Conservation (phyloP, 2,329 filamentous ascomycete species). For the Talaromyces sp. region DNA sequence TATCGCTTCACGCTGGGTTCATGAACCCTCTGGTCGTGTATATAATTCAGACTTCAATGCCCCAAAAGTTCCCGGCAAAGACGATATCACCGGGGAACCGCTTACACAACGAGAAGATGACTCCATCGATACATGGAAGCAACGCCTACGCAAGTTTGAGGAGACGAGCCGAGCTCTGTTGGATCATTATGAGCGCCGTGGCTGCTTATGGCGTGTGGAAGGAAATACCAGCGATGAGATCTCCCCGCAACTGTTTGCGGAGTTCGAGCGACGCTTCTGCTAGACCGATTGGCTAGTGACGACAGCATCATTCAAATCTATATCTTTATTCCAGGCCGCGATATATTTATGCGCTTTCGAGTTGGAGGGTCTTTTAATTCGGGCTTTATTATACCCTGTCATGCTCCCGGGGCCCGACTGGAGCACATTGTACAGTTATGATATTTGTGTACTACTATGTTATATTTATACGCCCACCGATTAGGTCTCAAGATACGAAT, state of each 20-base stretch:
- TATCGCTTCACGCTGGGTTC: conserved; percentile 90
- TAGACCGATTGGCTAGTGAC: conserved; percentile 12
- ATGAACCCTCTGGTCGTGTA: conserved; percentile 84
- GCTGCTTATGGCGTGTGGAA: conserved; percentile 82
- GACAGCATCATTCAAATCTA: conserved; percentile 13
- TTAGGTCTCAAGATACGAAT: neutral
- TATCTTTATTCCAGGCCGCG: conserved; percentile 1
- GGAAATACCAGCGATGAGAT: conserved; percentile 95
- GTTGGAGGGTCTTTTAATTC: conserved; percentile 4
- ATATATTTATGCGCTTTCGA: conserved; percentile 7
- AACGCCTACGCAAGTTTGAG: conserved; percentile 78
- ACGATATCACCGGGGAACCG: conserved; percentile 88
- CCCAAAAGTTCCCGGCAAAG: conserved; percentile 75
- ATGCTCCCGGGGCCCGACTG: conserved; percentile 8
- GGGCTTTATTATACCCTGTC: conserved; percentile 23
- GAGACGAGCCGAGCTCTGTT: conserved; percentile 83
- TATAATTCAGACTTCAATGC: conserved; percentile 95
- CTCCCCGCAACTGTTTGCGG: conserved; percentile 79
- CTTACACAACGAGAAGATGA: conserved; percentile 85
- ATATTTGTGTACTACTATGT: conserved; percentile 25
- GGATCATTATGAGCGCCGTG: conserved; percentile 83
- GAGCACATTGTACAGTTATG: conserved; percentile 17
- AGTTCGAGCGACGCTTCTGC: conserved; percentile 78
- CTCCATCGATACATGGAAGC: conserved; percentile 80
- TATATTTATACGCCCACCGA: conserved; percentile 15